Evolutionary conservation across 2,329 filamentous ascomycete genomes (phyloP).

Genomic region (Phaeosphaeriaceae sp.): DNA sequence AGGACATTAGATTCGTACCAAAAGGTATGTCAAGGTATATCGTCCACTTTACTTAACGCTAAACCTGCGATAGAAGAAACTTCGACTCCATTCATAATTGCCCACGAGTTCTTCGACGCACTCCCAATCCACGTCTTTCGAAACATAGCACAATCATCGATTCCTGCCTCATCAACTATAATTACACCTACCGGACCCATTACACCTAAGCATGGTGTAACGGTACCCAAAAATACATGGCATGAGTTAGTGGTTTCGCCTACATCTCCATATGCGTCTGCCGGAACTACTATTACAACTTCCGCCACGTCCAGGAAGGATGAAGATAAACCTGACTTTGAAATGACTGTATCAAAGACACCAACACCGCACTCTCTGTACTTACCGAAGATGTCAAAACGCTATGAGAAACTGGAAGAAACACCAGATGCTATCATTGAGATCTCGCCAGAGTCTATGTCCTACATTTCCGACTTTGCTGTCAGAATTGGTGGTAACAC

Average conservation of each 20-base stretch:
- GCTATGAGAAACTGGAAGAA: constrained; percentile 77
- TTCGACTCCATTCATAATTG: constrained; percentile 89
- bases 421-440: constrained; percentile 77
- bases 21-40: constrained; percentile 58
- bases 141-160: constrained; percentile 62
- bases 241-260: constrained; percentile 54
- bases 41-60: constrained; percentile 7
- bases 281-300: constrained; percentile 27
- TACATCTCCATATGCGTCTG: constrained; percentile 50
- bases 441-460: constrained; percentile 83
- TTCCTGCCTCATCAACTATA: constrained; percentile 49
- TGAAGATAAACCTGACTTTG: constrained; percentile 74
- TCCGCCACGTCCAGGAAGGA: constrained; percentile 16
- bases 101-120: constrained; percentile 98
- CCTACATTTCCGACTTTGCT: constrained; percentile 83
- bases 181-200: constrained; percentile 58
- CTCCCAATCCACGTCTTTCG: constrained; percentile 96
- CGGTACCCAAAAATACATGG: constrained; percentile 48
- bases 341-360: constrained; percentile 76
- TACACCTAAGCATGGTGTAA: constrained; percentile 48
- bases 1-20: constrained; percentile 84
- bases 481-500: constrained; percentile 75
- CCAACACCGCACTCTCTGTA: constrained; percentile 84
- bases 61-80: constrained; percentile 59
- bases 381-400: constrained; percentile 79